These are phyloP conservation scores for Aspergillus nidulans DNA, from an alignment of 495 filamentous ascomycete species.

Conservation along the genomic window DNA sequence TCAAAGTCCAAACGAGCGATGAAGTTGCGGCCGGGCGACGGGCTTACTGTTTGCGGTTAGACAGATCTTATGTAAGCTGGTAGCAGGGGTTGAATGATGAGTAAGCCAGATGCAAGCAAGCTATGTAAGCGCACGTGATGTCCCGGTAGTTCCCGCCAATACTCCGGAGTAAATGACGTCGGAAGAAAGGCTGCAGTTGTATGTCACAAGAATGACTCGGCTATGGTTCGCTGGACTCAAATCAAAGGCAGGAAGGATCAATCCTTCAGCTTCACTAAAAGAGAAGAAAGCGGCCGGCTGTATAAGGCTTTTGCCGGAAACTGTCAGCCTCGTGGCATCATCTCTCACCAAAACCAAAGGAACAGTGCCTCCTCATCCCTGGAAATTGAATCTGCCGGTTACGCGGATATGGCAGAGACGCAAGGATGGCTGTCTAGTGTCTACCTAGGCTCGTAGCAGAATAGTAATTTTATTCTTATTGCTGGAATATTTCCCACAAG, in stretches of 20 bases:
- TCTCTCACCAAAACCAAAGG: not conserved
- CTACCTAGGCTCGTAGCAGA: not conserved
- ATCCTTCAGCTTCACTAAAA: not conserved
- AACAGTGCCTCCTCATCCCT: not conserved
- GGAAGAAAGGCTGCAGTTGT: conserved; percentile 11
- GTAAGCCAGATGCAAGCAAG: conserved; percentile 14
- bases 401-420: not conserved
- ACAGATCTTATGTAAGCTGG: conserved; percentile 9
- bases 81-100: not conserved
- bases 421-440: not conserved
- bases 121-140: conserved; percentile 23
- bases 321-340: not conserved
- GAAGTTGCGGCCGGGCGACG: conserved; percentile 19
- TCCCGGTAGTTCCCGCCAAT: conserved; percentile 21
- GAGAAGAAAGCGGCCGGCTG: not conserved
- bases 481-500: not conserved
- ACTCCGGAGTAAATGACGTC: conserved; percentile 14
- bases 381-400: not conserved
- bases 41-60: conserved; percentile 20
- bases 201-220: not conserved
- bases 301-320: not conserved
- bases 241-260: not conserved
- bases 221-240: not conserved
- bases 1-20: conserved; percentile 13
- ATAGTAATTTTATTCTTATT: not conserved